Base-by-base conservation (phyloP, 2,329 filamentous ascomycete species). In the Fusarium haematococcum region DNA sequence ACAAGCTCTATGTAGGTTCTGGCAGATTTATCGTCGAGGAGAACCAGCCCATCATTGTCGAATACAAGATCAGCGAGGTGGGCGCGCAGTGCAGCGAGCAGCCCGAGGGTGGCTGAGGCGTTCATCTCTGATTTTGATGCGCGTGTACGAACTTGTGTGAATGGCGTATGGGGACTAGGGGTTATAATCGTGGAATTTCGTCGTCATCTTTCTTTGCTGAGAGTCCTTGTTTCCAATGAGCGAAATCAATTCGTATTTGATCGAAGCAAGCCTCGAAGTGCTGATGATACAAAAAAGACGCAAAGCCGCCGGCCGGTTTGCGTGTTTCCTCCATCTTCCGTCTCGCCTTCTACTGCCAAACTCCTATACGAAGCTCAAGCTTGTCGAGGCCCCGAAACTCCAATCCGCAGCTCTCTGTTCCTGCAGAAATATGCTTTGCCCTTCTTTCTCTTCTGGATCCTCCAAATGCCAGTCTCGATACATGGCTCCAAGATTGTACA, bases 51-150 rank as follows among this genome's bases (percentile, higher is more conserved):
- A 71, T 80, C 20, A 73, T 82, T 32, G 83, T 86, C 23, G 84
- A 85, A 75, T 85, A 85, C 74, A 85, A 84, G 71, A 84, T 85
- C 70, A 85, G 83, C 64, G 80, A 85, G 67, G 82, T 85, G 18
- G 78, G 74, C 14, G 78, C 79, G 8, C 69, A 70, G 18, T 80
- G 77, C 41, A 71, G 69, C 9, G 70, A 69, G 41, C 59, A 65
- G 27, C 27, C 57, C 25, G 59, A 58, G 48, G 37, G 25, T 37
- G 52, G 50, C 13, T 74, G 39, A 76, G 27, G 20, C 16, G 30
- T 58, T 43, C 37, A 33, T 63, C 27, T 58, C 27, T 30, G 23
- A 54, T 56, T 9, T 33, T 65, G 41, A 39, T 25, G 37, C 41
- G 43, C 27, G 18, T 59, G 60, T 56, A 50, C 18, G 30, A 66